phyloP scores from a whole-genome alignment of 495 filamentous ascomycete species.

The Trichoderma parareesei region DNA sequence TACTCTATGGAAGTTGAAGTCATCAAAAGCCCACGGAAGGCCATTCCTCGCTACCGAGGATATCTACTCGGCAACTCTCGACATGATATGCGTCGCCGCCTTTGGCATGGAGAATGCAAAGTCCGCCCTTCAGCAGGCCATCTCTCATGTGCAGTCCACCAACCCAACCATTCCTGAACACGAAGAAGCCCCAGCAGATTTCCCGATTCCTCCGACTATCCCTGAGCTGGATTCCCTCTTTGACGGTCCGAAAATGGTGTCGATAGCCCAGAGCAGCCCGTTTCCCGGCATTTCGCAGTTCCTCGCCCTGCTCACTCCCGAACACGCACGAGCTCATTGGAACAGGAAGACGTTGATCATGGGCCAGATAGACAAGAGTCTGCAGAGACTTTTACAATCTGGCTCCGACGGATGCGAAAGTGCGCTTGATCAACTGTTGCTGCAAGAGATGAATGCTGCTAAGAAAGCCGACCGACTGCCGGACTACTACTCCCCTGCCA shows the following conservation, averaged over 20 bases:
- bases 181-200: not conserved
- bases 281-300: not conserved
- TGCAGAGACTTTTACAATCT: not conserved
- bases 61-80: constrained; percentile 22
- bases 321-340: constrained; percentile 11
- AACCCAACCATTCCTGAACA: not conserved
- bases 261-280: not conserved
- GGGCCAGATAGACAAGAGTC: not conserved
- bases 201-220: not conserved
- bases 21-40: constrained; percentile 16
- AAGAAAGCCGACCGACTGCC: constrained; percentile 19
- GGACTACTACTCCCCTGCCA: constrained; percentile 13
- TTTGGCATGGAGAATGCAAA: constrained; percentile 18
- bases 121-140: not conserved
- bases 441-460: constrained; percentile 19
- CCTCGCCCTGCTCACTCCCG: not conserved
- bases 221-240: not conserved
- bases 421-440: constrained; percentile 19
- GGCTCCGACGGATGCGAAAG: not conserved
- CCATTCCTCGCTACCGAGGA: constrained; percentile 24
- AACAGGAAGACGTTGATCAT: not conserved
- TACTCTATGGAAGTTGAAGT: constrained; percentile 23
- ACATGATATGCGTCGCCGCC: constrained; percentile 22
- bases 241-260: not conserved
- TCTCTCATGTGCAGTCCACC: not conserved